Evolutionary conservation across 2,329 filamentous ascomycete species (phyloP), one percentile per base, ranked within the genome.

Genomic region (Cladosporium phlei): DNA sequence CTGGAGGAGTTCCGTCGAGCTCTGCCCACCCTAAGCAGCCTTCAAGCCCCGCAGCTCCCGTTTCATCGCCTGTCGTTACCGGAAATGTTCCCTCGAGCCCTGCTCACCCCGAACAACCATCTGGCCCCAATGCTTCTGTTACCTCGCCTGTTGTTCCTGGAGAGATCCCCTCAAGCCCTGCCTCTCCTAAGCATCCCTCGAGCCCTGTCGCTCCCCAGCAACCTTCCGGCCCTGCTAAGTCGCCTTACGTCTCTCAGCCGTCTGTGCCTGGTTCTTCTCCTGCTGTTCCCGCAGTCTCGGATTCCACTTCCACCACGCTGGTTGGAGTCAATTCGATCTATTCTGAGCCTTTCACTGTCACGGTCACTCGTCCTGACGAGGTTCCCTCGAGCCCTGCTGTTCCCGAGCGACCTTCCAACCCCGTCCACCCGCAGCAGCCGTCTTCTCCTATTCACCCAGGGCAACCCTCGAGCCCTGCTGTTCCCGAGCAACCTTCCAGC

Each of bases 291-390:
- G 42, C 29, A 16, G 42, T 12, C 16, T 24, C 42, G 8, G 42
- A 45, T n/a, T 37, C 42, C 12, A 45, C 42, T 16, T 12, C 22
- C 14, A 37, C 42, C 4, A 37, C 24, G 28, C 32, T 24, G 11
- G 17, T 35, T 11, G 17, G 16, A 22, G 29, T 22, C 11, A 45
- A 32, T 6, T 11, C 24, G 14, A 22, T 14, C 5, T 5, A 21
- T n/a, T 37, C 42, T 12, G 8, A 21, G 5, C 22, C 8, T 24
- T 32, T 45, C 6, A 45, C 42, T 17, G 22, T 45, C 20, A 45
- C 42, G 1, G 42, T 25, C 8, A 45, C 42, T 19, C 42, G 42
- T 28, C 28, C 28, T 8, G 25, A 25, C 16, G 25, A 39, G 37
- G 22, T 24, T 38, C 35, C 24, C 9, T 24, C 24, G 24, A 33